These are phyloP conservation scores for Neurospora hispaniola DNA, from an alignment of 495 filamentous ascomycete species.

Conservation along the genomic window DNA sequence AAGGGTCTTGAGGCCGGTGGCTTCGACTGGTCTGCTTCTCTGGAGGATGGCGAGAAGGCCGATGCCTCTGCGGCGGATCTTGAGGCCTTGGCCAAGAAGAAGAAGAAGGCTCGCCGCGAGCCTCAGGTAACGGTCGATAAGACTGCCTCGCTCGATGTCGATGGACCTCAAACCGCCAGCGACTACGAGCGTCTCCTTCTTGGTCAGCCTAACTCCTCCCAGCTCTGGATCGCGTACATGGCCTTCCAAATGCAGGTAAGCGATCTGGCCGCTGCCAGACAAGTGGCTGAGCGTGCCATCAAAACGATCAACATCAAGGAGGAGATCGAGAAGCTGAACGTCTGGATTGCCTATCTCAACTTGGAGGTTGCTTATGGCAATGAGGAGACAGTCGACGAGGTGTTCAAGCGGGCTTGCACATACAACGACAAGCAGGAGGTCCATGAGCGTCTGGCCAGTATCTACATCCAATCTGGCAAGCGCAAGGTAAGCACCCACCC, in stretches of 20 bases:
- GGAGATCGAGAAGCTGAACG: slow-evolving; percentile 81
- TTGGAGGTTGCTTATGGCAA: slow-evolving; percentile 85
- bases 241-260: slow-evolving; percentile 89
- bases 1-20: slow-evolving; percentile 62
- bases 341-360: slow-evolving; percentile 91
- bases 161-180: slow-evolving; percentile 80
- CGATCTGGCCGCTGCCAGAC: slow-evolving; percentile 73
- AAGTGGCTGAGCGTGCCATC: slow-evolving; percentile 80
- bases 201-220: slow-evolving; percentile 78
- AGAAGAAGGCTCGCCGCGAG: slow-evolving; percentile 64
- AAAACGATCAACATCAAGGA: slow-evolving; percentile 80
- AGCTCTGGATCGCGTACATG: slow-evolving; percentile 92
- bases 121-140: slow-evolving; percentile 74
- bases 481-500: slow-evolving; percentile 40
- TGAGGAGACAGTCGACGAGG: slow-evolving; percentile 72
- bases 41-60: slow-evolving; percentile 34
- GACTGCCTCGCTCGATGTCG: slow-evolving; percentile 76
- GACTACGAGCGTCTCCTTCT: slow-evolving; percentile 92
- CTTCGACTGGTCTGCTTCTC: slow-evolving; percentile 77
- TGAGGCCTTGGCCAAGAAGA: slow-evolving; percentile 54
- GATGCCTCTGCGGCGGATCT: slow-evolving; percentile 36
- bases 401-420: slow-evolving; percentile 87
- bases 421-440: slow-evolving; percentile 89
- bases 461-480: slow-evolving; percentile 87
- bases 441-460: slow-evolving; percentile 80